Conservation (phyloP, 495 filamentous ascomycete genomes). For the Penicillium coprophilum region DNA sequence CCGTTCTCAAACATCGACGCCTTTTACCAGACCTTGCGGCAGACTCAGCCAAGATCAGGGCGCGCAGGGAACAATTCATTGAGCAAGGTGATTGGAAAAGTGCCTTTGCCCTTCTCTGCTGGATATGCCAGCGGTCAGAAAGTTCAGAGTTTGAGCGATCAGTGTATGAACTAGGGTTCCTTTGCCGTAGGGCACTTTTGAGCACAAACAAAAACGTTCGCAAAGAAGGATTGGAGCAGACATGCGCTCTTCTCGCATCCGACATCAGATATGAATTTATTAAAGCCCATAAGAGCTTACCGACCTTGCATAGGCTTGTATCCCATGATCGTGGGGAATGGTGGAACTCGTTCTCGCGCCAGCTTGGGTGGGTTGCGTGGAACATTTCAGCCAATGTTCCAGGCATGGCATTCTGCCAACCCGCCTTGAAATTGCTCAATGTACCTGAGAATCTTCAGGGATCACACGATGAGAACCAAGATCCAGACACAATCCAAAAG, state of each 20-base stretch:
- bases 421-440: constrained; percentile 8
- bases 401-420: constrained; percentile 10
- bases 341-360: constrained; percentile 23
- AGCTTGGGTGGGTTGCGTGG: constrained; percentile 37
- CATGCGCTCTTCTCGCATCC: constrained; percentile 5
- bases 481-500: neutral
- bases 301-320: neutral
- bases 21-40: constrained; percentile 32
- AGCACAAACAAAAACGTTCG: constrained; percentile 11
- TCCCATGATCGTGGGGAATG: constrained; percentile 2
- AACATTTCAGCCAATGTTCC: constrained; percentile 16
- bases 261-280: constrained; percentile 22
- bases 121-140: constrained; percentile 34
- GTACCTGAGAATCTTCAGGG: neutral
- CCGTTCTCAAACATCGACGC: constrained; percentile 18
- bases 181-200: constrained; percentile 33
- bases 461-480: neutral
- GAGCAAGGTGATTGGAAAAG: constrained; percentile 21
- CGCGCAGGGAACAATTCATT: constrained; percentile 16
- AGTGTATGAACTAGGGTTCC: constrained; percentile 28
- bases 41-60: constrained; percentile 19
- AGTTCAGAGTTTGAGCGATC: constrained; percentile 29
- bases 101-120: constrained; percentile 25
- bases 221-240: constrained; percentile 13
- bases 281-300: neutral